Evolutionary conservation across 148 eudicot species (phyloP).

Genomic region (Agrostemma githago): DNA sequence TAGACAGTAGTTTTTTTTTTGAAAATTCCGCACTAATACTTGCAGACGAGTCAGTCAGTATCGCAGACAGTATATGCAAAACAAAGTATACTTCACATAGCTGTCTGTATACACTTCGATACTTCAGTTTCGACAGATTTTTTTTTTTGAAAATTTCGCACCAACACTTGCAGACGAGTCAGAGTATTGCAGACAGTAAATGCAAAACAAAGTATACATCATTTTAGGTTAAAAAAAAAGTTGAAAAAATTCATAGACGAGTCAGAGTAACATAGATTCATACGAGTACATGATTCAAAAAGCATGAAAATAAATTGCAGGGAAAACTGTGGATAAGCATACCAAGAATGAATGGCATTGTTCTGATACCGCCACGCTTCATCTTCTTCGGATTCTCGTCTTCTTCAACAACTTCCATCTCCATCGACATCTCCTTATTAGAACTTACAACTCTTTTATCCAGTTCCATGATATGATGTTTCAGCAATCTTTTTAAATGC

Average conservation of each 20-base stretch:
- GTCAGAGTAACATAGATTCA: not conserved
- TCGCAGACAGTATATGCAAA: not conserved
- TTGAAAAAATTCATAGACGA: too few species aligned
- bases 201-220: not conserved
- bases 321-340: conserved; percentile 20
- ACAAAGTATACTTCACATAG: not conserved
- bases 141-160: too few species aligned
- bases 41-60: too few species aligned
- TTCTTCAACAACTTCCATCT: conserved; percentile 11
- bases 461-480: conserved; percentile 15
- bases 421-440: conserved; percentile 16
- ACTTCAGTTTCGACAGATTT: too few species aligned
- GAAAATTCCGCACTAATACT: too few species aligned
- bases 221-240: too few species aligned
- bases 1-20: too few species aligned
- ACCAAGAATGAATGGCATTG: conserved; percentile 89
- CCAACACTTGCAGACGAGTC: too few species aligned
- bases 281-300: not conserved
- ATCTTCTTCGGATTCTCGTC: conserved; percentile 24
- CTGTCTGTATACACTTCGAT: too few species aligned
- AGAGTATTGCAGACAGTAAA: too few species aligned
- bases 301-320: not conserved
- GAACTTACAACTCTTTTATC: conserved; percentile 18
- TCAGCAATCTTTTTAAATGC: not conserved
- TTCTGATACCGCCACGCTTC: conserved; percentile 62